phyloP scores from a whole-genome alignment of 495 filamentous ascomycete species.

The Podospora appendiculata region DNA sequence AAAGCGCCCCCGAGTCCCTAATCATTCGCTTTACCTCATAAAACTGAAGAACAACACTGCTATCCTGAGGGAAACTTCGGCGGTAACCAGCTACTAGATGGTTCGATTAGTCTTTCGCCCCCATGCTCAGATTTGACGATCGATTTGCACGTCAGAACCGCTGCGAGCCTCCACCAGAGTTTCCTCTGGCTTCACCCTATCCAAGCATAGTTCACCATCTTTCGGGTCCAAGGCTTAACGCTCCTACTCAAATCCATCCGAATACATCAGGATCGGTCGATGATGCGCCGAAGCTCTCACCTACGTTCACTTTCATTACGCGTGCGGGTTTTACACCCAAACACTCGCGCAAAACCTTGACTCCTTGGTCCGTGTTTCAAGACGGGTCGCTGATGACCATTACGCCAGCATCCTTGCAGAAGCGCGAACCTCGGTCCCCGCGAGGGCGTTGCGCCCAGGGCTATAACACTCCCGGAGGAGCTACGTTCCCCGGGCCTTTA shows the following conservation, averaged over 20 bases:
- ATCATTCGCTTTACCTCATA: conserved; percentile 76
- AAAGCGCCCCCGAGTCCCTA: conserved; percentile 67
- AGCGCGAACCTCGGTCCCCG: conserved; percentile 18
- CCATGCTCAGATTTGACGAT: conserved; percentile 60
- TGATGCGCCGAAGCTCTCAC: conserved; percentile 37
- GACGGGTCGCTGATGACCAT: conserved; percentile 55
- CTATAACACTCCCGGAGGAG: conserved; percentile 53
- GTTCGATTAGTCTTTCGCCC: conserved; percentile 63
- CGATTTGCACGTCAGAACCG: conserved; percentile 70
- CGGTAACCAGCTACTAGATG: conserved; percentile 63
- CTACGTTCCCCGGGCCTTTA: conserved; percentile 52
- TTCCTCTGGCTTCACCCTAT: conserved; percentile 55
- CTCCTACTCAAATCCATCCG: conserved; percentile 73
- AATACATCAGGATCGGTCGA: conserved; percentile 69
- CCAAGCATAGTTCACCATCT: conserved; percentile 62
- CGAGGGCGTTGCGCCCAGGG: conserved; percentile 38
- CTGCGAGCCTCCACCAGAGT: conserved; percentile 67
- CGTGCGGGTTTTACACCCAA: conserved; percentile 61
- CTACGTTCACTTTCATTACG: conserved; percentile 63
- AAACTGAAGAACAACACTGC: conserved; percentile 64
- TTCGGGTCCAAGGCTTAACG: conserved; percentile 67
- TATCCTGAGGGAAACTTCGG: conserved; percentile 72
- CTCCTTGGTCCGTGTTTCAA: conserved; percentile 71
- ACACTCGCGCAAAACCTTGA: conserved; percentile 64
- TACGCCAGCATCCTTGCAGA: conserved; percentile 54